These are phyloP conservation scores for Lactarius vividus DNA, from an alignment of 768 basidiomycete genomes.

Conservation along the genomic window DNA sequence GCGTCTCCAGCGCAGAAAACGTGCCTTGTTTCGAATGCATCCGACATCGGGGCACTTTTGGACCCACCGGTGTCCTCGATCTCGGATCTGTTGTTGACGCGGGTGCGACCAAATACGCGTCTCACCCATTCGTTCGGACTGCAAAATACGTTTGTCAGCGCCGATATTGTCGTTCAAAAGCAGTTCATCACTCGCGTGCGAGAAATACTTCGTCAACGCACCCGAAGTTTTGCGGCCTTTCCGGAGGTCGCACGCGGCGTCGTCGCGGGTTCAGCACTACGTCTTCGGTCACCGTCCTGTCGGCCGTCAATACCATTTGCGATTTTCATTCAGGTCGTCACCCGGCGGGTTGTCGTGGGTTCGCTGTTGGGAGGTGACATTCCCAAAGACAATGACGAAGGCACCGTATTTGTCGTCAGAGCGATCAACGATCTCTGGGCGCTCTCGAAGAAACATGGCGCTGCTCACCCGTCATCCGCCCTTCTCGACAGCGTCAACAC, in stretches of 20 bases:
- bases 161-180: conserved; percentile 37
- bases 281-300: neutral
- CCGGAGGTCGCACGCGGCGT: neutral
- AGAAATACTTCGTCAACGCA: conserved; percentile 33
- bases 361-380: conserved; percentile 6
- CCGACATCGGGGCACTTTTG: neutral
- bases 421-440: conserved; percentile 49
- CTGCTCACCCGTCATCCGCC: conserved; percentile 31
- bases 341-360: neutral
- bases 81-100: conserved; percentile 13
- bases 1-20: neutral
- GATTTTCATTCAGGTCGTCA: conserved; percentile 7
- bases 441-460: conserved; percentile 39
- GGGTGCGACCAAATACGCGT: conserved; percentile 29
- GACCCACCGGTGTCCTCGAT: conserved; percentile 1
- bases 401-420: conserved; percentile 33
- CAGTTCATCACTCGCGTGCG: conserved; percentile 36
- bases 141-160: conserved; percentile 54
- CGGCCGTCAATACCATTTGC: neutral
- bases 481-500: conserved; percentile 37
- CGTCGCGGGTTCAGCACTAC: neutral
- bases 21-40: neutral
- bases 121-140: conserved; percentile 29
- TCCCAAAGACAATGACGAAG: conserved; percentile 17
- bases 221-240: neutral